Conservation (phyloP, 345 rosid species). For the Psidium guajava region DNA sequence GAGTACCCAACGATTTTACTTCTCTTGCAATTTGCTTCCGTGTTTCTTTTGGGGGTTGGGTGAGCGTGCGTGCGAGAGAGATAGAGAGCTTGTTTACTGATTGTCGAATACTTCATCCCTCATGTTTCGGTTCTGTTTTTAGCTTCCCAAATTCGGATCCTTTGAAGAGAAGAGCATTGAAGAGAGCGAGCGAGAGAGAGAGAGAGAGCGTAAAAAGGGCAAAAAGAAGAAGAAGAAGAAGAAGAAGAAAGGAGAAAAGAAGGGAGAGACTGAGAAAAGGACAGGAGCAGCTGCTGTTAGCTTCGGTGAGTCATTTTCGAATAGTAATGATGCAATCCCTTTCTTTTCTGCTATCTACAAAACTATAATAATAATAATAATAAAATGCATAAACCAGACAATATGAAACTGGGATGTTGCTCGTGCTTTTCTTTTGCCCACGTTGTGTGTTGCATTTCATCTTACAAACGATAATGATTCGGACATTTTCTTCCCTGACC, state of each 20-base stretch:
- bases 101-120: background rate
- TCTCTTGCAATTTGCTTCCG: background rate
- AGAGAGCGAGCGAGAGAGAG: background rate
- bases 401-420: background rate
- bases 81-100: background rate
- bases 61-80: background rate
- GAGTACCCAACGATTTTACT: background rate
- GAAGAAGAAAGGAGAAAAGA: background rate
- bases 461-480: background rate
- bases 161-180: background rate
- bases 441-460: background rate
- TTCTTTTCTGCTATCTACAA: background rate
- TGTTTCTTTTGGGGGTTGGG: background rate
- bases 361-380: background rate
- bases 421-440: background rate
- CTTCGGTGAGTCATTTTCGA: conserved; percentile 44
- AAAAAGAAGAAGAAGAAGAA: background rate
- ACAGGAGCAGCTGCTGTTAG: conserved; percentile 2
- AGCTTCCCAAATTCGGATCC: background rate
- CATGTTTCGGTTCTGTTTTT: background rate
- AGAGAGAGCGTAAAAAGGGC: background rate
- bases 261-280: background rate
- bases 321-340: conserved; percentile 5
- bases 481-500: background rate
- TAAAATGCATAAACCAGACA: background rate